phyloP scores from a whole-genome alignment of 2,329 filamentous ascomycete genomes.

The Chrysosporium queenslandicum region DNA sequence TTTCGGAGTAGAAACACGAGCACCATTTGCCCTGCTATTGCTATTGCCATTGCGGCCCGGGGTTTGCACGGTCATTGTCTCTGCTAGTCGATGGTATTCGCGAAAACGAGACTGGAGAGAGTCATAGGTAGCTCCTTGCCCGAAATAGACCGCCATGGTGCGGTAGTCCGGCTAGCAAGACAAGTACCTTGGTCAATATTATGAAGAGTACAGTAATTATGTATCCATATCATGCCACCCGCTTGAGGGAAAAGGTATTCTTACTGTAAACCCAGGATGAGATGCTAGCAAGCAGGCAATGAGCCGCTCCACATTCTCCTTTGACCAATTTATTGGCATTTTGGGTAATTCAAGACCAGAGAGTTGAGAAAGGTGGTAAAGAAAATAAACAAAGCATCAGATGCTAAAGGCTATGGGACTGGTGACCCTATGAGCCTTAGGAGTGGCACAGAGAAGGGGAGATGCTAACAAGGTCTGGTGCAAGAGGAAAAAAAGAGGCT shows the following conservation, averaged over 20 bases:
- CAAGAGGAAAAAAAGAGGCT: too few species aligned
- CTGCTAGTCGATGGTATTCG: slow-evolving; percentile 35
- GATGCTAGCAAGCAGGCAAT: slow-evolving; percentile 24
- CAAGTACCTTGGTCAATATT: background rate
- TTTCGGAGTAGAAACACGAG: background rate
- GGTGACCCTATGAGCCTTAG: too few species aligned
- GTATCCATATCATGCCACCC: background rate
- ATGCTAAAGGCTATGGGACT: too few species aligned
- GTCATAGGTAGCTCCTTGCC: slow-evolving; percentile 39
- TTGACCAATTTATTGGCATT: slow-evolving; percentile 23
- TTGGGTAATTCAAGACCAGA: too few species aligned
- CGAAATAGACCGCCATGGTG: slow-evolving; percentile 38
- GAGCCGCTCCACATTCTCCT: slow-evolving; percentile 22
- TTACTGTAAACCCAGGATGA: slow-evolving; percentile 23
- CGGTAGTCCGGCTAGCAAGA: slow-evolving; percentile 36
- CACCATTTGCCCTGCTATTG: slow-evolving; percentile 1
- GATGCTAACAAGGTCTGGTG: background rate
- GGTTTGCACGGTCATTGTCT: slow-evolving; percentile 28
- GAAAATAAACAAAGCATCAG: background rate
- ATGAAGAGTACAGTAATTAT: background rate
- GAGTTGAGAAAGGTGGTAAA: too few species aligned
- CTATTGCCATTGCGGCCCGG: too few species aligned
- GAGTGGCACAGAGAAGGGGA: too few species aligned
- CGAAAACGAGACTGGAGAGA: slow-evolving; percentile 41
- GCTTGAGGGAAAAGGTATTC: background rate